Percentiles rank a stretch among this genome's conserved stretches.
Conservation (phyloP, 2,329 filamentous ascomycete species). For the Sphaerulina populicola region DNA sequence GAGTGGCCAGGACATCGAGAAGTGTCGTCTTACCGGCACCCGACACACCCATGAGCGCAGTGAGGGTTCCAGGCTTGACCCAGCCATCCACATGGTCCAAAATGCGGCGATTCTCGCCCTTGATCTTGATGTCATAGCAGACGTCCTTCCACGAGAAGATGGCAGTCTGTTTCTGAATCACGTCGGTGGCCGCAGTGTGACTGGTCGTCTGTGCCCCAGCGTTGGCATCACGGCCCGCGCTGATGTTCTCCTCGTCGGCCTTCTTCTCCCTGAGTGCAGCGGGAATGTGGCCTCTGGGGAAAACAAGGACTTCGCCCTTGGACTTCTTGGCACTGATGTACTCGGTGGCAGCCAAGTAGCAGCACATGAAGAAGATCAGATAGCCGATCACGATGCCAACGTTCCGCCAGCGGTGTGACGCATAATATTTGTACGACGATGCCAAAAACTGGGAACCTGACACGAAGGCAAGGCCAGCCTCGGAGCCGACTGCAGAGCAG, state of each 20-base stretch:
- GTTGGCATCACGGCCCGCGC: conserved; percentile 9
- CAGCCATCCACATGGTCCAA: conserved; percentile 82
- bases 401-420: conserved; percentile 42
- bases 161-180: conserved; percentile 57
- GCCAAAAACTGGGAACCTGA: conserved; percentile 33
- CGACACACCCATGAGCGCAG: conserved; percentile 82
- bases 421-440: conserved; percentile 32
- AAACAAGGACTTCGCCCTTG: conserved; percentile 46
- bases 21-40: conserved; percentile 93
- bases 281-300: conserved; percentile 40
- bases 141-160: conserved; percentile 83
- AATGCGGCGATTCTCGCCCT: conserved; percentile 64
- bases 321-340: conserved; percentile 44
- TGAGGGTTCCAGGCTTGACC: conserved; percentile 87
- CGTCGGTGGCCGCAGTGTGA: conserved; percentile 36
- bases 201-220: conserved; percentile 31
- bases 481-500: conserved; percentile 38
- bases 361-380: conserved; percentile 36
- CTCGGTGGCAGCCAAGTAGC: conserved; percentile 41
- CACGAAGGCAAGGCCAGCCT: conserved; percentile 35
- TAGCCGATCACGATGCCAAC: conserved; percentile 42
- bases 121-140: conserved; percentile 73
- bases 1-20: conserved; percentile 74
- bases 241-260: conserved; percentile 31
- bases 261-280: conserved; percentile 47